phyloP scores from a whole-genome alignment of 345 rosid species.

The Dipteronia dyeriana region DNA sequence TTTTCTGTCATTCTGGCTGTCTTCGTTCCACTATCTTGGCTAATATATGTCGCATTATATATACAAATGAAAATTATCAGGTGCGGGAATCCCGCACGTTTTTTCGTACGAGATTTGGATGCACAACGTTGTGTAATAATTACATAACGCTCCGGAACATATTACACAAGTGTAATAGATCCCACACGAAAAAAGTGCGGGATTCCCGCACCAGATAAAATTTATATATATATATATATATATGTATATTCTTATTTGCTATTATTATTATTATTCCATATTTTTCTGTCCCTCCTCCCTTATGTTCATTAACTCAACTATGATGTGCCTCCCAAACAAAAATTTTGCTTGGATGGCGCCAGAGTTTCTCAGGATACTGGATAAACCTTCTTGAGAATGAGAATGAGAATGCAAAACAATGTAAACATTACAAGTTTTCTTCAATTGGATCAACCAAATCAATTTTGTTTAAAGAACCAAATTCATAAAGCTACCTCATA shows the following conservation, averaged over 20 bases:
- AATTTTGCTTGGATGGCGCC: neutral
- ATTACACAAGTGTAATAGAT: no score
- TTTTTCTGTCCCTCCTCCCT: neutral
- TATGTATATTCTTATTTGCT: no score
- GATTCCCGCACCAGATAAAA: no score
- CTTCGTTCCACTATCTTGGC: neutral
- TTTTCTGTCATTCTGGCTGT: neutral
- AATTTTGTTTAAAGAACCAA: neutral
- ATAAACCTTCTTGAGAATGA: neutral
- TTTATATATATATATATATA: no score
- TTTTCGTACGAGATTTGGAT: no score
- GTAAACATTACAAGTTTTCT: neutral
- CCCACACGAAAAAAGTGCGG: no score
- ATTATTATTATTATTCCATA: neutral
- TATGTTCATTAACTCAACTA: neutral
- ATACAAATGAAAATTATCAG: no score
- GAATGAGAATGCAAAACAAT: constrained; percentile 7
- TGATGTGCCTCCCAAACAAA: neutral
- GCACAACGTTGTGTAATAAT: no score
- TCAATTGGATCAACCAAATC: neutral
- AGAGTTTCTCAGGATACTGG: neutral
- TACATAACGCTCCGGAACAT: no score
- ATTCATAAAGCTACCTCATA: neutral
- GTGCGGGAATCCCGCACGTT: no score
- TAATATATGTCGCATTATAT: neutral